phyloP scores from a whole-genome alignment of 140 eudicot genomes.

The Senecio squalidus region DNA sequence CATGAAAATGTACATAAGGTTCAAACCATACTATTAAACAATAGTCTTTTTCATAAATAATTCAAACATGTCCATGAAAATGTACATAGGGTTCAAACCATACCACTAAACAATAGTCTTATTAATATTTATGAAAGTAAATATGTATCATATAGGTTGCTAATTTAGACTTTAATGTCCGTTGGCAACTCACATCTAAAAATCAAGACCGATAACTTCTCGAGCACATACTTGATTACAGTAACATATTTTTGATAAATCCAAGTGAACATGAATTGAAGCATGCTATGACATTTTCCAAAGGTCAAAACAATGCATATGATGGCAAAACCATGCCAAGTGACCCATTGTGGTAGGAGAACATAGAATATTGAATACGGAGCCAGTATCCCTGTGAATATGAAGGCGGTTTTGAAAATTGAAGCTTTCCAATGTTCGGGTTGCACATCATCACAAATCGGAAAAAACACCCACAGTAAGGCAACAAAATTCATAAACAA shows the following conservation, averaged over 20 bases:
- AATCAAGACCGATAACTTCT: not conserved
- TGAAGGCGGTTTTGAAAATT: not conserved
- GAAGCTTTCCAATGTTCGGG: not conserved
- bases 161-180: not conserved
- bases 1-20: no score
- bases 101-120: not conserved
- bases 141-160: not conserved
- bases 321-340: constrained; percentile 20
- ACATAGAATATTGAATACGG: constrained; percentile 5
- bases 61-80: no score
- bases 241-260: not conserved
- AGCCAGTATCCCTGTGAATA: constrained; percentile 13
- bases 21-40: no score
- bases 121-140: not conserved
- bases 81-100: no score
- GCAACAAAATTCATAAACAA: constrained; percentile 11
- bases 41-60: not conserved
- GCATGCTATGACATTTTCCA: not conserved
- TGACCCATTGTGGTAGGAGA: constrained; percentile 16
- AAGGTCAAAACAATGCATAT: not conserved
- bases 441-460: not conserved
- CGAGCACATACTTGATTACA: not conserved
- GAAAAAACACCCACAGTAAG: not conserved
- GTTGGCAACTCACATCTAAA: not conserved
- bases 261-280: not conserved